A percentile compares a stretch with the other conserved stretches of the same genome.
Evolutionary conservation across 1,284 basidiomycete genomes (phyloP).

Genomic region (Cystobasidium pallidum): DNA sequence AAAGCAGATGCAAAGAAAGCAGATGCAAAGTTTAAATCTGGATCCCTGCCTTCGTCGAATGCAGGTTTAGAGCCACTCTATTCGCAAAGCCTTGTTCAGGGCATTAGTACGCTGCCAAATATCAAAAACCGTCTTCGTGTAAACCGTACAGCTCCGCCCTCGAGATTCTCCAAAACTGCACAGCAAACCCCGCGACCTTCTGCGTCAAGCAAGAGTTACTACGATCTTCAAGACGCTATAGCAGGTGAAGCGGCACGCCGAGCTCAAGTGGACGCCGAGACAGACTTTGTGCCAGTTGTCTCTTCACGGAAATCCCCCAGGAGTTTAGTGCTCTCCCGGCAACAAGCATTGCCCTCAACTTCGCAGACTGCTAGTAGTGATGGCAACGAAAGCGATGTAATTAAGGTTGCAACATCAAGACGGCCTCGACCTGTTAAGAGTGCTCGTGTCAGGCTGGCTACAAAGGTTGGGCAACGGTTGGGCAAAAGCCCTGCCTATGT

Average conservation of each 20-base stretch:
- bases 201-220: constrained; percentile 4
- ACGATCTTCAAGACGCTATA: constrained; percentile 28
- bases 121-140: not conserved
- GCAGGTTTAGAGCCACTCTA: constrained; percentile 5
- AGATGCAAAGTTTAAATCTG: not conserved
- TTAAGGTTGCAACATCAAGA: not conserved
- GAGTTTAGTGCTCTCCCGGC: not conserved
- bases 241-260: constrained; percentile 25
- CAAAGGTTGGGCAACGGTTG: constrained; percentile 35
- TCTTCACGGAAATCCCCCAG: constrained; percentile 5
- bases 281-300: constrained; percentile 35
- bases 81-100: not conserved
- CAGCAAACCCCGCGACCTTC: not conserved
- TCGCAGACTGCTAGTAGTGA: constrained; percentile 11
- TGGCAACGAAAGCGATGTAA: constrained; percentile 3
- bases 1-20: not conserved
- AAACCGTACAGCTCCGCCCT: not conserved
- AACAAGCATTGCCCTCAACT: not conserved
- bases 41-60: constrained; percentile 1
- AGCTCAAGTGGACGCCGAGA: constrained; percentile 35
- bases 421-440: constrained; percentile 4
- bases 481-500: constrained; percentile 40
- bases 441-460: constrained; percentile 33
- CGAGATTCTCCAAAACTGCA: constrained; percentile 1
- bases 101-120: constrained; percentile 14